Evolutionary conservation across 108 stramenopile species (phyloP), one percentile per base, ranked within the genome.

Genomic region (Pseudonitzschia multiseries): DNA sequence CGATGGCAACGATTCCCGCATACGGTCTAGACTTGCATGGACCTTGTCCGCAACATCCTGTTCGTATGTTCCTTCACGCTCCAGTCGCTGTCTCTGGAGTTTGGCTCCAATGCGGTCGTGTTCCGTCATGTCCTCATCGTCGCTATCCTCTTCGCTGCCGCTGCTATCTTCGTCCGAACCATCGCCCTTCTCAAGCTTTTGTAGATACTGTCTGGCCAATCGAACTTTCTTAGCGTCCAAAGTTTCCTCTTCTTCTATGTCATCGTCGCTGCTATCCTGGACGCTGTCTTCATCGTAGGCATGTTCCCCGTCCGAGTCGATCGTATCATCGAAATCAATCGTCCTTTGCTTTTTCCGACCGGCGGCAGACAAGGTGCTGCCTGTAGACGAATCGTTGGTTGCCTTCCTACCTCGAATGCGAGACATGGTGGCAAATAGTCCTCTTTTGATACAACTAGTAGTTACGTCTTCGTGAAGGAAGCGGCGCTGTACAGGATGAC

Each of bases 181-280:
- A 5, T 82, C 76, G 13, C 75, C 69, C 14, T 44, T 60, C 46
- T 79, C 81, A 54, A 96, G 62, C 62, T 86, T 87, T 20, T 79
- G 69, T 51, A 96, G 73, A 78, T 96, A 96, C 68, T 93, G 85
- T 22, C 88, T 70, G 20, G 94, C 94, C 70, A 96, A 51, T 31
- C 94, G 76, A 63, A 93, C 81, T 71, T 80, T 60, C 72, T 96
- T 96, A 46, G 87, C 87, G 61, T 90, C 90, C 28, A 88, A 69
- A 22, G 89, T 89, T 71, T 92, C 91, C 68, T 92, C 86, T 63
- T 89, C 89, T 57, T 87, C 87, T 3, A 74, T 66, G 13, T 59
- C 63, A 20, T 79, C 79, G 5, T 80, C 75, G 4, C 56, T 67
- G n/a, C 20, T 57, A 13, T 51, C 52, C n/a, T 40, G 26, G 36